Conservation (phyloP, 2,329 filamentous ascomycete genomes). For the Trichoderma breve region DNA sequence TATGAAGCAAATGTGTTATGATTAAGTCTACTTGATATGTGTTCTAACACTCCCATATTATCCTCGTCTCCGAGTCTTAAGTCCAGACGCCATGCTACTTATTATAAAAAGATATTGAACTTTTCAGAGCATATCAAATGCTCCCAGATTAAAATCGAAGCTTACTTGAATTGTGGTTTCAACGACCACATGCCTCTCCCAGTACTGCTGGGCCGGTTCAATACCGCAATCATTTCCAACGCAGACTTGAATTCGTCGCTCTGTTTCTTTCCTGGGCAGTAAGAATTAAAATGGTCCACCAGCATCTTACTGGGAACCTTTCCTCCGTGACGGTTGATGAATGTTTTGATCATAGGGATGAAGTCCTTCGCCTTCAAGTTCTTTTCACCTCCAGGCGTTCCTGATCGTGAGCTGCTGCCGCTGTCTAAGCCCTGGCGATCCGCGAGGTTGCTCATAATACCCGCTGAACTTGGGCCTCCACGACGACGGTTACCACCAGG, state of each 20-base stretch:
- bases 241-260: slow-evolving; percentile 80
- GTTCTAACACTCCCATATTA: not conserved
- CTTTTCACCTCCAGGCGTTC: slow-evolving; percentile 40
- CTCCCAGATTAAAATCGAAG: not conserved
- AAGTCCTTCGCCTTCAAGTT: slow-evolving; percentile 60
- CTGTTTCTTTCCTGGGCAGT: slow-evolving; percentile 63
- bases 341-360: slow-evolving; percentile 70
- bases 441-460: slow-evolving; percentile 56
- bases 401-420: slow-evolving; percentile 46
- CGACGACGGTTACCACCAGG: slow-evolving; percentile 56
- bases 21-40: not conserved
- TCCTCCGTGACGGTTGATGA: slow-evolving; percentile 74
- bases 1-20: not conserved
- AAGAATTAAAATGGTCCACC: slow-evolving; percentile 84
- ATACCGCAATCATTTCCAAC: slow-evolving; percentile 69
- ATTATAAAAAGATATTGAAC: not conserved
- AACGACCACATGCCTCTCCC: slow-evolving; percentile 56
- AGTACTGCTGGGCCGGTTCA: slow-evolving; percentile 58
- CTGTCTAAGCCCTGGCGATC: slow-evolving; percentile 54
- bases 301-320: slow-evolving; percentile 79
- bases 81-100: not conserved
- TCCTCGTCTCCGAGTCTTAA: not conserved
- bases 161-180: slow-evolving; percentile 35
- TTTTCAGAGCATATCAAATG: slow-evolving; percentile 14
- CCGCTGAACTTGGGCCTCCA: slow-evolving; percentile 52